Evolutionary conservation across 257 asterid genomes (phyloP).

Genomic region (Nicotiana obtusifolia): DNA sequence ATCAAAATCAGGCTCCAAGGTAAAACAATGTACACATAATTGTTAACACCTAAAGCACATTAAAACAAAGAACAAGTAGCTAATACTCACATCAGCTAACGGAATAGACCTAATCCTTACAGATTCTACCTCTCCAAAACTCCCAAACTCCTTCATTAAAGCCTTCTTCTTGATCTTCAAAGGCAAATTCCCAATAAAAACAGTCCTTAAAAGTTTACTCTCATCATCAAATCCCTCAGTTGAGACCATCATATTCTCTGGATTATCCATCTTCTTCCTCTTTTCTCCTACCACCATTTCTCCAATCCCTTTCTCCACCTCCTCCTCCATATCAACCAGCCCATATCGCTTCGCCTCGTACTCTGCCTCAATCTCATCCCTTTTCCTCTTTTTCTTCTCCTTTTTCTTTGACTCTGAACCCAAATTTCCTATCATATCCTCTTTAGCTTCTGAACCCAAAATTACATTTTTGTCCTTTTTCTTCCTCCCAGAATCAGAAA

Average conservation of each 20-base stretch:
- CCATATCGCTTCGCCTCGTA: slow-evolving; percentile 70
- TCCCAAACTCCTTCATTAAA: slow-evolving; percentile 58
- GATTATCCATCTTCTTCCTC: slow-evolving; percentile 80
- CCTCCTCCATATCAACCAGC: slow-evolving; percentile 25
- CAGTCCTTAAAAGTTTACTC: slow-evolving; percentile 72
- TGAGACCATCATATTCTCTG: slow-evolving; percentile 65
- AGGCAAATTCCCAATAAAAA: slow-evolving; percentile 89
- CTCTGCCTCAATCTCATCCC: slow-evolving; percentile 84
- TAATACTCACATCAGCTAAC: slow-evolving; percentile 62
- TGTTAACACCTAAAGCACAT: background rate
- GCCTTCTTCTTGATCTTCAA: slow-evolving; percentile 76
- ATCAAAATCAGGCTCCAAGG: background rate
- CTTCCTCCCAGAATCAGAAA: background rate
- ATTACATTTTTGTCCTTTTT: slow-evolving; percentile 19
- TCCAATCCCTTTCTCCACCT: slow-evolving; percentile 20
- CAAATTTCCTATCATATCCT: background rate
- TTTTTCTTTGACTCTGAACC: slow-evolving; percentile 12
- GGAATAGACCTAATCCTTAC: slow-evolving; percentile 93
- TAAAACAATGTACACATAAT: background rate
- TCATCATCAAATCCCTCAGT: slow-evolving; percentile 95
- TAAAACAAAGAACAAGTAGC: background rate
- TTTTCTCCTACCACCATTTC: slow-evolving; percentile 54
- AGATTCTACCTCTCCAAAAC: slow-evolving; percentile 87
- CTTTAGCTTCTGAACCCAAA: slow-evolving; percentile 1
- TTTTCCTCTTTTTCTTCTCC: slow-evolving; percentile 79